Evolutionary conservation across 306 rosid species (phyloP), one percentile per base, ranked within the genome.

Genomic region (Medicago truncatula): DNA sequence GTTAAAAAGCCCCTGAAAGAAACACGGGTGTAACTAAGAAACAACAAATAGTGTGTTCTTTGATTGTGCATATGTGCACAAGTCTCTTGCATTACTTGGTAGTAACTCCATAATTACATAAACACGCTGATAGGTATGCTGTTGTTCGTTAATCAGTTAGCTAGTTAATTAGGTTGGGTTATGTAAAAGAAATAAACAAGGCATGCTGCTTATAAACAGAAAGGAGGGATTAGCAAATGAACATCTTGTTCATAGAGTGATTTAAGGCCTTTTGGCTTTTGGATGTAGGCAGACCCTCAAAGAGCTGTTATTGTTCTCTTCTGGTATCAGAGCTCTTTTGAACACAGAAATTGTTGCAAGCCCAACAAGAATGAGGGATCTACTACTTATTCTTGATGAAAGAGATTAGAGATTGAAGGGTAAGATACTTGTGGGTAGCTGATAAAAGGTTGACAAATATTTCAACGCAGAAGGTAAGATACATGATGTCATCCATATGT

Each of bases 1-100:
- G 75, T 92, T 90, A 77, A 86, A 95, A 62, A 14, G 75, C 20
- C 84, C 97, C 99, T 92, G 49, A 9, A 77, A 82, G 60, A 50
- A 49, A 68, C 52, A 81, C 13, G 82, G 8, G 54, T 67, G 46
- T 40, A 61, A 43, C 46, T 82, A 44, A 79, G 67, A 79, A 77
- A 53, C 44, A 59, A 63, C 63, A 67, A 16, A 50, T 13, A 67
- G 18, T 57, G 43, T 65, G 38, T 21, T 67, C 38, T 67, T 18
- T 21, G 20, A 43, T 25, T 44, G 18, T 43, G 54, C n/a, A 58
- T 36, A 16, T 63, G 13, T 20, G 21, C 12, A 41, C 8, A 14
- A 50, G 60, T 66, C 70, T 60, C 71, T 25, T 50, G 50, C 54
- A 74, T 69, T 46, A 65, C 73, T 70, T 20, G 9, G 54, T 49